Evolutionary conservation across 148 eudicot genomes (phyloP).

Genomic region (Silene conica): DNA sequence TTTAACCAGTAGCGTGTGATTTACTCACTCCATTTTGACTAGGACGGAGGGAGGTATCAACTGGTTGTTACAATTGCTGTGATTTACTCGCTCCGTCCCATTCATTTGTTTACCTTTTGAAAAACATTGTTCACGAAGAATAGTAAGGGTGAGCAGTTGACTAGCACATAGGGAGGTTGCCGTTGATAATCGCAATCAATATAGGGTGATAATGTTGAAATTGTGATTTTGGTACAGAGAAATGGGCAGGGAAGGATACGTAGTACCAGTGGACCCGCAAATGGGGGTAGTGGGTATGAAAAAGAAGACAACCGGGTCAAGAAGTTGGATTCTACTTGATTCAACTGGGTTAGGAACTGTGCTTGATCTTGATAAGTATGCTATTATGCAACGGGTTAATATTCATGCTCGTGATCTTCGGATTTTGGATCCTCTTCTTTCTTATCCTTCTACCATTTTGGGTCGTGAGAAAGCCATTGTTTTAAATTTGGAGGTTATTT

Average conservation of each 20-base stretch:
- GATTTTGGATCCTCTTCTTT: conserved; percentile 69
- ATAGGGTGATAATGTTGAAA: too few relatives aligned
- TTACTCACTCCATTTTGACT: too few relatives aligned
- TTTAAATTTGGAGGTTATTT: conserved; percentile 65
- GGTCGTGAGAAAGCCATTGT: conserved; percentile 85
- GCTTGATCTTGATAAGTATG: conserved; percentile 69
- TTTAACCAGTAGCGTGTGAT: too few relatives aligned
- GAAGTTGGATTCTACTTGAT: conserved; percentile 59
- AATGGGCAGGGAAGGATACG: conserved; percentile 43
- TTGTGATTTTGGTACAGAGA: background rate
- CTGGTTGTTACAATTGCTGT: too few relatives aligned
- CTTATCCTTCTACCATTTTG: conserved; percentile 76
- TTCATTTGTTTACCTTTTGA: too few relatives aligned
- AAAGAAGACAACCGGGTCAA: conserved; percentile 35
- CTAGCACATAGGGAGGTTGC: too few relatives aligned
- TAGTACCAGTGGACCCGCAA: conserved; percentile 37
- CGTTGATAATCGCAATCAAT: too few relatives aligned
- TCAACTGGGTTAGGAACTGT: conserved; percentile 39
- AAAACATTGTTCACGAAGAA: too few relatives aligned
- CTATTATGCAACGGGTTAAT: conserved; percentile 76
- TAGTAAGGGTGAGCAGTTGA: too few relatives aligned
- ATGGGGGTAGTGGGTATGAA: conserved; percentile 22
- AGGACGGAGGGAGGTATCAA: too few relatives aligned
- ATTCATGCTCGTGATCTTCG: conserved; percentile 93
- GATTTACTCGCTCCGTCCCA: too few relatives aligned